Conservation (phyloP, 345 rosid species). For the Camelina laxa region DNA sequence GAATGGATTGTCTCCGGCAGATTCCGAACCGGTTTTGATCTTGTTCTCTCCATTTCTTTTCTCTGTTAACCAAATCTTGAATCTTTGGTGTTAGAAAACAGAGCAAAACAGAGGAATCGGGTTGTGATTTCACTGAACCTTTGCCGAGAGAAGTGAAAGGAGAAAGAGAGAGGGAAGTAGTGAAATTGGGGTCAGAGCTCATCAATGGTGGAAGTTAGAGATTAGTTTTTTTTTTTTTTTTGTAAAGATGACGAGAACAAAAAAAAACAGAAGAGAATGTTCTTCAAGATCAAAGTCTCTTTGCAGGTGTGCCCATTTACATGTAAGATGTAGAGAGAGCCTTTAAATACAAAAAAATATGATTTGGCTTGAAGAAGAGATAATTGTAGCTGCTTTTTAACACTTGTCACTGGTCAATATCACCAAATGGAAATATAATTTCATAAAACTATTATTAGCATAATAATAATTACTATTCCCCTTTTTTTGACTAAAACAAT, state of each 20-base stretch:
- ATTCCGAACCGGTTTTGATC: conserved; percentile 48
- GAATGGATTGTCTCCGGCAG: conserved; percentile 68
- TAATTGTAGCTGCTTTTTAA: conserved; percentile 19
- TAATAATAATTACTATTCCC: neutral
- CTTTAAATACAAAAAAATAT: neutral
- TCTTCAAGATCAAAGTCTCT: conserved; percentile 19
- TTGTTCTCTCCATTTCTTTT: conserved; percentile 40
- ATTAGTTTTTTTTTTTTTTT: neutral
- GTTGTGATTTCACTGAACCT: neutral
- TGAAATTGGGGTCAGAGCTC: conserved; percentile 24
- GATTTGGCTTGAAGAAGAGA: conserved; percentile 2
- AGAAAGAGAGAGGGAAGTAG: conserved; percentile 20
- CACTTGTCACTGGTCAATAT: conserved; percentile 26
- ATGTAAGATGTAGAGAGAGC: neutral
- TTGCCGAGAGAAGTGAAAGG: conserved; percentile 6
- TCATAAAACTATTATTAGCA: neutral
- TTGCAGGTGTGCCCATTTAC: conserved; percentile 4
- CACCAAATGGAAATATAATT: neutral
- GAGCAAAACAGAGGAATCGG: neutral
- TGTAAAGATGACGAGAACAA: neutral
- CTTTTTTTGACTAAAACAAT: neutral
- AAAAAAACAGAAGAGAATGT: conserved; percentile 22
- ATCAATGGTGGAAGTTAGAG: conserved; percentile 33
- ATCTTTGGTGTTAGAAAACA: conserved; percentile 17
- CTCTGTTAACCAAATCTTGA: conserved; percentile 2